phyloP scores from a whole-genome alignment of 2,329 filamentous ascomycete species.

The Neopestalotiopsis sp. region DNA sequence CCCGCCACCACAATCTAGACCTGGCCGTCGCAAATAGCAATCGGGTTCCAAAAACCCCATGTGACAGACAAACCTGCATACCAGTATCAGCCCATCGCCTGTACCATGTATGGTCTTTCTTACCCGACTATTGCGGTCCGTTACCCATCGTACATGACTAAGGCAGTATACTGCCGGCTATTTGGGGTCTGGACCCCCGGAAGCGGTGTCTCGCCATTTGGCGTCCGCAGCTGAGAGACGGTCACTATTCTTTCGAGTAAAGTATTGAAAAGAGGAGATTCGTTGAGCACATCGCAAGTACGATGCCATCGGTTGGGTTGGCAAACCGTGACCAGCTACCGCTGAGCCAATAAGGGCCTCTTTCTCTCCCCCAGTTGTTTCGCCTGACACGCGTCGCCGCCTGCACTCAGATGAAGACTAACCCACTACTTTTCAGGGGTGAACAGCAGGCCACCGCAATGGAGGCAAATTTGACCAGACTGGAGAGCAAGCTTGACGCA shows the following conservation, averaged over 20 bases:
- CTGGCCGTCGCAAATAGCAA: constrained; percentile 3
- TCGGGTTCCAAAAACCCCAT: neutral
- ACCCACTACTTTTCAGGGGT: constrained; percentile 27
- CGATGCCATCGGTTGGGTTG: neutral
- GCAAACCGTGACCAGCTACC: constrained; percentile 20
- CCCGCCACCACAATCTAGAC: constrained; percentile 10
- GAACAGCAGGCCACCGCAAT: constrained; percentile 38
- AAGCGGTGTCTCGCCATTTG: too few species aligned
- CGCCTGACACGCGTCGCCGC: too few species aligned
- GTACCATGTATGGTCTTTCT: too few species aligned
- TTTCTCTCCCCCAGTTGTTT: too few species aligned
- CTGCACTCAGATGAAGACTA: neutral
- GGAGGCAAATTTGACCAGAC: constrained; percentile 35
- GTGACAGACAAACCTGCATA: constrained; percentile 1
- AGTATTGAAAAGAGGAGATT: neutral
- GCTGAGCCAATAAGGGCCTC: constrained; percentile 3
- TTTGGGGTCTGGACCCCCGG: neutral
- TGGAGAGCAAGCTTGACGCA: constrained; percentile 38
- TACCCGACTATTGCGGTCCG: neutral
- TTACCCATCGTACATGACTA: neutral
- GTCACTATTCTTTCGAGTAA: neutral
- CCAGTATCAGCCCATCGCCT: neutral
- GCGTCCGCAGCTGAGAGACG: too few species aligned
- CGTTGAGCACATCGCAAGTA: neutral
- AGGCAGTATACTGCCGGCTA: neutral